Base-by-base conservation (phyloP, 2,329 filamentous ascomycete genomes). In the Calonectria naviculata region DNA sequence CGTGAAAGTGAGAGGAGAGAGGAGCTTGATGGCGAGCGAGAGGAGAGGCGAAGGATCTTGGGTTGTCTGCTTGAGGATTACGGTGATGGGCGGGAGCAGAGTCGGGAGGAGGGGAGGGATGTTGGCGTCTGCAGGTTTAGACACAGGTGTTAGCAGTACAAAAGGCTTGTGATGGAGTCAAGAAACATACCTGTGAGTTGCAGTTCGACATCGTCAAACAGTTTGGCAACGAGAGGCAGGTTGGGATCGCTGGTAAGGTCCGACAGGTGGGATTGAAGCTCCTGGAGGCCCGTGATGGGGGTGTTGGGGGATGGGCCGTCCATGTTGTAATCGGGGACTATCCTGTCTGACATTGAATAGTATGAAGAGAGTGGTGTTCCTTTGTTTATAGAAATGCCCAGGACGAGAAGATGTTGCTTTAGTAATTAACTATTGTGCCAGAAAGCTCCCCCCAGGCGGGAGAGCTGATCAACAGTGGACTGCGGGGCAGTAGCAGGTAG, bases 121-220 rank as follows among this genome's bases (percentile, higher is more conserved):
- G 75, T 90, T 91, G 72, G 80, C 79, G 49, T 89, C 89, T 89
- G 49, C 64, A 2, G 1, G 17, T 44, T 61, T 19, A 12, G 28
- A 1, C n/a, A 1, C 0, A 19, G 58, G 54, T 73, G 24, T 61
- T 61, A 61, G 21, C 34, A 19, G 21, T 17, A 6, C 13, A 10
- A 6, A 15, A 34, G 4, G 10, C 5, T 26, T 21, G 8, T 24
- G 34, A 12, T 9, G 10, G 36, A 3, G 41, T 7, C 31, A 17
- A 29, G 3, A 26, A 8, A 60, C 70, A 52, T 78, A 88, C 89
- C 87, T 47, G 85, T 91, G 19, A 92, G 82, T 76, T 91, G 89
- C 5, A 91, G 85, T 75, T 89, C 87, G 52, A 92, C 86, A 76
- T 90, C 82, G 76, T 92, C 90, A 70, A 92, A 88, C 2, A 92